These are phyloP conservation scores for Aspergillus sp. DNA, from an alignment of 2,329 filamentous ascomycete genomes.

Conservation along the genomic window DNA sequence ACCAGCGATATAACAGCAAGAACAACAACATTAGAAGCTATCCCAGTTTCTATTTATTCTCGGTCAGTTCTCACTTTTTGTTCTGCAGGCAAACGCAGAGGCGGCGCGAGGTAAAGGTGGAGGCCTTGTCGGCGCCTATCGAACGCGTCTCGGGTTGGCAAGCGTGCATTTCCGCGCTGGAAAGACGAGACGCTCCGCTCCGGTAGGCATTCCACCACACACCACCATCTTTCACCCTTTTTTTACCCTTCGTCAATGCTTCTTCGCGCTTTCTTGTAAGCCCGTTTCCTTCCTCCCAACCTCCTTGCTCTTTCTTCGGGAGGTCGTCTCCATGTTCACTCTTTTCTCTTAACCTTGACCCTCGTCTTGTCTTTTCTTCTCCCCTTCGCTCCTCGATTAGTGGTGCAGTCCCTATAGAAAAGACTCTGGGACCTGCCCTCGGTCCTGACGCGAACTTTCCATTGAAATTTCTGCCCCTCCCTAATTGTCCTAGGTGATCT, in stretches of 20 bases:
- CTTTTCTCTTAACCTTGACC: slow-evolving; percentile 15
- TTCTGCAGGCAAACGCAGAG: slow-evolving; percentile 10
- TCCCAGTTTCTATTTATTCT: too few relatives aligned
- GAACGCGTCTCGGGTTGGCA: slow-evolving; percentile 39
- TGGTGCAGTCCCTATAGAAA: slow-evolving; percentile 11
- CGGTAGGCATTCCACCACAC: slow-evolving; percentile 35
- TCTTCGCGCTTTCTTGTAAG: slow-evolving; percentile 23
- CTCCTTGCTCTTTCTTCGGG: slow-evolving; percentile 17
- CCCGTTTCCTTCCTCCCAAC: slow-evolving; percentile 23
- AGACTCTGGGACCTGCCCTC: slow-evolving; percentile 9
- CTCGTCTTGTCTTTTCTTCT: slow-evolving; percentile 12
- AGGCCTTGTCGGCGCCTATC: slow-evolving; percentile 35
- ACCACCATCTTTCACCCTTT: slow-evolving; percentile 22
- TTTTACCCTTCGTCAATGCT: slow-evolving; percentile 18
- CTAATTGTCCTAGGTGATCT: slow-evolving; percentile 1
- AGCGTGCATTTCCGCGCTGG: slow-evolving; percentile 41
- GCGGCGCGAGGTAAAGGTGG: slow-evolving; percentile 26
- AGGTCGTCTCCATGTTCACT: slow-evolving; percentile 16
- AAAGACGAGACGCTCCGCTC: slow-evolving; percentile 32
- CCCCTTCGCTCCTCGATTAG: slow-evolving; percentile 14
- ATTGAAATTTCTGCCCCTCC: slow-evolving; percentile 17
- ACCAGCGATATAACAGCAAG: too few relatives aligned
- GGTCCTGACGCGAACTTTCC: slow-evolving; percentile 21
- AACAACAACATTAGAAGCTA: too few relatives aligned
- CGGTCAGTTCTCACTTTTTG: slow-evolving; percentile 9